These are phyloP conservation scores for Trichosporon sp. DNA, from an alignment of 1,284 basidiomycete genomes.

Conservation along the genomic window DNA sequence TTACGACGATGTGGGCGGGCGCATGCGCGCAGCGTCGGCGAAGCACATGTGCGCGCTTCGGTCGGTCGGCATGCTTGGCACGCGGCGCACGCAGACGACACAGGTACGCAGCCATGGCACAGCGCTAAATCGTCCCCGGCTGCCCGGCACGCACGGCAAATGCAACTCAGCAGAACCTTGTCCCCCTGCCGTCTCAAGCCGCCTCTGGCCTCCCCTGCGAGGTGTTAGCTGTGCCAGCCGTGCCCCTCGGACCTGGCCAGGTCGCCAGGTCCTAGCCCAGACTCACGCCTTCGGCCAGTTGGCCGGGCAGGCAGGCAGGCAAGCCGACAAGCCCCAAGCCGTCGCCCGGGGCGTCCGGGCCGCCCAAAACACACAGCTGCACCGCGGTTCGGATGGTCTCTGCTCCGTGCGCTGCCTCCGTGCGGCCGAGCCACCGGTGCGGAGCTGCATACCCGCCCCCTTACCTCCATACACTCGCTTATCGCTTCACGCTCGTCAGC, in stretches of 20 bases:
- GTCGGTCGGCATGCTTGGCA: not conserved
- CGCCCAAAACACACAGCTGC: not conserved
- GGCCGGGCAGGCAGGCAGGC: too few species aligned
- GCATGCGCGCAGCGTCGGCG: not conserved
- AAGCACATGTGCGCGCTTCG: not conserved
- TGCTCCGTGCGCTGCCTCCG: not conserved
- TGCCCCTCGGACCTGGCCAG: not conserved
- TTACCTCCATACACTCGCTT: not conserved
- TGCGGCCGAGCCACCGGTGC: too few species aligned
- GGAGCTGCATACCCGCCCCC: not conserved
- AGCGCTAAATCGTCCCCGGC: not conserved
- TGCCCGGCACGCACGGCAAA: not conserved
- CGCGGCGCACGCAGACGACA: not conserved
- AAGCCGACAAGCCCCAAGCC: too few species aligned
- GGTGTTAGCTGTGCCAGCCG: not conserved
- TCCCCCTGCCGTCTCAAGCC: not conserved
- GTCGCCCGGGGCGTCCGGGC: not conserved
- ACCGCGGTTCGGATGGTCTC: not conserved
- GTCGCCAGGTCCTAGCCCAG: not conserved
- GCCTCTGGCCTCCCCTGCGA: not conserved
- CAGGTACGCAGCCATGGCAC: not conserved
- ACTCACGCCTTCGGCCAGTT: not conserved
- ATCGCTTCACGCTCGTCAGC: not conserved
- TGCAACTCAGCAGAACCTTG: not conserved
- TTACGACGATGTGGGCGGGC: not conserved